Base-by-base conservation (phyloP, 768 basidiomycete species). In the Leccinum barrowsii region DNA sequence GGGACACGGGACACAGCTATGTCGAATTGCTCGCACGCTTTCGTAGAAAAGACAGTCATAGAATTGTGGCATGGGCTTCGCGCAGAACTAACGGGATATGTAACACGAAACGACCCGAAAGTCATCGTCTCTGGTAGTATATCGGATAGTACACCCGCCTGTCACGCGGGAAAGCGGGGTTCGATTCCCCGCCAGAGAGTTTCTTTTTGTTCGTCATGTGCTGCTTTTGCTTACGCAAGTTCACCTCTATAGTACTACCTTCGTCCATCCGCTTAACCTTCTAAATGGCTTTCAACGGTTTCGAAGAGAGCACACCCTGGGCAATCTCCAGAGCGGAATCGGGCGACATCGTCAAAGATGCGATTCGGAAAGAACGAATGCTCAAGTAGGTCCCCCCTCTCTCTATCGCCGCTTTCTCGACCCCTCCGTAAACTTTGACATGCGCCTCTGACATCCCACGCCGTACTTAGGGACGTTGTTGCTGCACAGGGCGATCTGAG, bases 401-500 rank as follows among this genome's bases (percentile, higher is more conserved):
- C 28, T 55, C 21, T 34, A 40, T 40, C 35, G 17, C 37, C 37
- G 40, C n/a, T n/a, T 44, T 19, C 42, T 44, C 7, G 19, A 19
- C 40, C 21, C 11, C 11, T 44, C 19, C 19, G 42, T 44, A 44
- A 42, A 44, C 8, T 19, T 44, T 19, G 42, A 52, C 37, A 8
- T 7, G 46, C 22, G 13, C 40, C 10, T 28, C 58, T 54, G 59
- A 65, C 50, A 19, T 40, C 19, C 4, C 42, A 19, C 42, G 42
- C 42, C 1, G 3, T 50, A 21, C 44, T 4, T 58, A 94, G 92
- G 67, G 92, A 94, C 22, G 87, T 94, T 35, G 61, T 77, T 17
- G 84, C 90, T 24, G 84, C 81, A 40, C 92, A 92, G 66, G 83
- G 89, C 37, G 92, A 90, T 69, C 76, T 94, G 34, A 83, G 81